A percentile compares a stretch with the other conserved stretches of the same genome.
Conservation (phyloP, 768 basidiomycete genomes). For the Lactarius indigo region DNA sequence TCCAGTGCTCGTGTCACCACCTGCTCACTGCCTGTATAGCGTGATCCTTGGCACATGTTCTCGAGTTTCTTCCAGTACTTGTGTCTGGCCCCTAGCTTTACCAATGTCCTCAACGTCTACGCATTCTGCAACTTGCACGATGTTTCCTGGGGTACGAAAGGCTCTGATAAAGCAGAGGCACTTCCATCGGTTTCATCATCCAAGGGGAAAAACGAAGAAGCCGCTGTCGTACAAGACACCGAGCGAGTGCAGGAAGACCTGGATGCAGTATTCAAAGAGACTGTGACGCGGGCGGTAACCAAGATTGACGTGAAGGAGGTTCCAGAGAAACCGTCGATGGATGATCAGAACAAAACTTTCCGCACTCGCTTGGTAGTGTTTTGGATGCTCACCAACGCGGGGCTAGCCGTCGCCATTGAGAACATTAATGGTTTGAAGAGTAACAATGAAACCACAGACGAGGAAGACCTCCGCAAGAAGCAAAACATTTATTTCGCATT, state of each 20-base stretch:
- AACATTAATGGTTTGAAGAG: constrained; percentile 63
- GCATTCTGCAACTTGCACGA: constrained; percentile 97
- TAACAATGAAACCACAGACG: constrained; percentile 38
- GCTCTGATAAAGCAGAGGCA: constrained; percentile 89
- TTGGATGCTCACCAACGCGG: constrained; percentile 78
- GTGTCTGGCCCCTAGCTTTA: constrained; percentile 87
- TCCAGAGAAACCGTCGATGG: constrained; percentile 75
- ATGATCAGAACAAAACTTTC: constrained; percentile 92
- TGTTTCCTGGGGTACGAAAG: constrained; percentile 94
- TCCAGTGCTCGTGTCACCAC: background rate
- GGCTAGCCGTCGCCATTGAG: constrained; percentile 69
- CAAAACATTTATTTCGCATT: constrained; percentile 69
- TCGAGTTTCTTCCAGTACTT: constrained; percentile 91
- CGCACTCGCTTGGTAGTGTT: constrained; percentile 79
- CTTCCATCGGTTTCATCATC: constrained; percentile 86
- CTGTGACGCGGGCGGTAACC: constrained; percentile 81
- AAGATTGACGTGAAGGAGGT: constrained; percentile 64
- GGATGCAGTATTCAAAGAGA: constrained; percentile 88
- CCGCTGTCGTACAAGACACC: constrained; percentile 81
- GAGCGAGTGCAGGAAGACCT: constrained; percentile 83
- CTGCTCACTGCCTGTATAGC: constrained; percentile 41
- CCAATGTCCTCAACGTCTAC: constrained; percentile 93
- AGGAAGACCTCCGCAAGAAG: constrained; percentile 37
- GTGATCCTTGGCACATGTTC: constrained; percentile 98
- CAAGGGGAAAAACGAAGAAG: constrained; percentile 70